Conservation (phyloP, 257 asterid species). For the Galeopsis tetrahit region DNA sequence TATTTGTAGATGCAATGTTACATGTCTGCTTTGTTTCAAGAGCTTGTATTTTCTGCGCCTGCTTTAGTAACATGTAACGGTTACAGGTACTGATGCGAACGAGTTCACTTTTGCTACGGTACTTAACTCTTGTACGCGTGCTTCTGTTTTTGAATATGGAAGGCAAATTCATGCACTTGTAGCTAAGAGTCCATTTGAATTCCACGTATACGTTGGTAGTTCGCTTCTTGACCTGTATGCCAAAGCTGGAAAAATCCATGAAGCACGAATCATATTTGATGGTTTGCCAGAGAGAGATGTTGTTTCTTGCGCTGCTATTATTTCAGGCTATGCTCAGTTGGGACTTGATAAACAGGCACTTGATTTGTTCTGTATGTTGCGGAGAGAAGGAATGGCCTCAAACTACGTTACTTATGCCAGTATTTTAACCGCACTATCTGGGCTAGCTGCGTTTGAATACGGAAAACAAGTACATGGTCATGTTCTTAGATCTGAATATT, state of each 20-base stretch:
- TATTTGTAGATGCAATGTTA: not conserved
- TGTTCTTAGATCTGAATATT: constrained; percentile 60
- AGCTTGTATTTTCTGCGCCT: constrained; percentile 27
- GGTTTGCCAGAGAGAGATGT: constrained; percentile 69
- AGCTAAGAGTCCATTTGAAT: constrained; percentile 62
- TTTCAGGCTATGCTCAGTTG: constrained; percentile 80
- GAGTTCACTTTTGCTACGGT: constrained; percentile 83
- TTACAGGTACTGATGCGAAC: constrained; percentile 74
- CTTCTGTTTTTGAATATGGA: constrained; percentile 49
- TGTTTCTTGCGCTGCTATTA: constrained; percentile 80
- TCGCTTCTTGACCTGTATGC: constrained; percentile 91
- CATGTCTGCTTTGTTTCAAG: not conserved
- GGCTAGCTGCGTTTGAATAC: constrained; percentile 79
- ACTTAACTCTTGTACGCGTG: constrained; percentile 59
- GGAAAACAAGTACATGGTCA: constrained; percentile 84
- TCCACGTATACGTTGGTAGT: constrained; percentile 76
- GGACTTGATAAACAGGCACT: constrained; percentile 79
- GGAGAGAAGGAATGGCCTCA: constrained; percentile 56
- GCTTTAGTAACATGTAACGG: constrained; percentile 41
- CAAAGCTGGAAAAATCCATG: constrained; percentile 72
- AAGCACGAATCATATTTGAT: constrained; percentile 68
- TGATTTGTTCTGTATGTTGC: constrained; percentile 58
- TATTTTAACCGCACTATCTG: constrained; percentile 71
- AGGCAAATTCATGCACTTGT: constrained; percentile 68
- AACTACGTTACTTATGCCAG: constrained; percentile 79